phyloP scores from a whole-genome alignment of 83 land plant species.

The Picea engelmannii region DNA sequence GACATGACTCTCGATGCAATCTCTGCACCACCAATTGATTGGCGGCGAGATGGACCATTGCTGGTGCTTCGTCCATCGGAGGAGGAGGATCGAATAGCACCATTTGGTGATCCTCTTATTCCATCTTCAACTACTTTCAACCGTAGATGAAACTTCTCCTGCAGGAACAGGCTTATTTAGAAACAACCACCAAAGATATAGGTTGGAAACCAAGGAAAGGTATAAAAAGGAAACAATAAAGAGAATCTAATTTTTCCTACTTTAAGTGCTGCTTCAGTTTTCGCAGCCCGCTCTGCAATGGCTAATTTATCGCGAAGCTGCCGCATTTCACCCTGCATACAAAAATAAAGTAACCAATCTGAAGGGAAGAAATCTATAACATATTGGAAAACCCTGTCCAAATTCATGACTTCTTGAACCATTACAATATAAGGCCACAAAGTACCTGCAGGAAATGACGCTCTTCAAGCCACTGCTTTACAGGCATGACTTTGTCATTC shows the following conservation, averaged over 20 bases:
- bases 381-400: background rate
- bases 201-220: background rate
- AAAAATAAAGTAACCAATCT: background rate
- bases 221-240: background rate
- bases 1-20: conserved; percentile 43
- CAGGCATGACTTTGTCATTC: conserved; percentile 99
- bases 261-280: conserved; percentile 84
- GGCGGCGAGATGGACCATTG: conserved; percentile 69
- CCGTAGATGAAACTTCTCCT: conserved; percentile 69
- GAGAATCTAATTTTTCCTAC: conserved; percentile 28
- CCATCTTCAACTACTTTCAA: conserved; percentile 87
- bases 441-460: conserved; percentile 78
- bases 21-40: conserved; percentile 77
- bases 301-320: conserved; percentile 94
- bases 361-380: background rate
- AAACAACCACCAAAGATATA: background rate
- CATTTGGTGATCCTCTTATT: conserved; percentile 49
- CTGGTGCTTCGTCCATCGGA: conserved; percentile 40
- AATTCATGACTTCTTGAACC: background rate
- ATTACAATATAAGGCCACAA: background rate
- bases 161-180: conserved; percentile 13
- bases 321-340: conserved; percentile 93
- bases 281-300: conserved; percentile 82
- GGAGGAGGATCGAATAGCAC: conserved; percentile 32
- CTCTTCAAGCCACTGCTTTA: conserved; percentile 95